Evolutionary conservation across 805 yeast species (phyloP), one percentile per base, ranked within the genome.

Genomic region (Wickerhamiella sergipiensis): DNA sequence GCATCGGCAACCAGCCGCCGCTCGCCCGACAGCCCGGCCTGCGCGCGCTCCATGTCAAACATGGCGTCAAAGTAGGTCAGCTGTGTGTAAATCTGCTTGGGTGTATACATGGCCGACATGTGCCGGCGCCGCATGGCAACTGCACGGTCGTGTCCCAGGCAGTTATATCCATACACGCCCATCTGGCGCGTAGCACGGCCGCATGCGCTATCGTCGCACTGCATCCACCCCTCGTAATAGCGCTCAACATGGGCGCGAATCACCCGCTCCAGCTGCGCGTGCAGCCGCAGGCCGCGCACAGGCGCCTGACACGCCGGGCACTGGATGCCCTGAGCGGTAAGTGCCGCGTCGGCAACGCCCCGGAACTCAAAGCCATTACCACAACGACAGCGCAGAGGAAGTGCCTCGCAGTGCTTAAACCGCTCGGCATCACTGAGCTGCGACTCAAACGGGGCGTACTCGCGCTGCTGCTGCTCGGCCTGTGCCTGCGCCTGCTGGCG

Each of bases 191-290:
- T 89, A 15, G 73, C 73, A 49, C 78, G 71, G 1, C 84, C 85
- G 68, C 97, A 90, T 1, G 92, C 76, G 6, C 79, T 63, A 59
- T 92, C 97, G 64, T 85, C 94, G 69, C 99, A 92, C 0, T 66
- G 68, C 45, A 88, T 69, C 86, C 92, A 80, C 4, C 89, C 90
- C n/a, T 85, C 80, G 64, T 92, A 92, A 65, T 89, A 92, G 31
- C 73, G 63, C 0, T 88, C 74, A 47, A 90, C 80, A 56, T 80
- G 84, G 5, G 71, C 66, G 51, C 97, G 73, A 23, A 90, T 76
- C 46, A 78, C 70, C n/a, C 70, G 64, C 64, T 89, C 97, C 45
- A 92, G 66, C 64, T 88, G 97, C 10, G 82, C 67, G 6, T 82
- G 77, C 19, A 90, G 59, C 43, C 76, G 73, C 13, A 84, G 61